phyloP scores from a whole-genome alignment of 2,329 filamentous ascomycete genomes.

The Aspergillus aculeatinus region DNA sequence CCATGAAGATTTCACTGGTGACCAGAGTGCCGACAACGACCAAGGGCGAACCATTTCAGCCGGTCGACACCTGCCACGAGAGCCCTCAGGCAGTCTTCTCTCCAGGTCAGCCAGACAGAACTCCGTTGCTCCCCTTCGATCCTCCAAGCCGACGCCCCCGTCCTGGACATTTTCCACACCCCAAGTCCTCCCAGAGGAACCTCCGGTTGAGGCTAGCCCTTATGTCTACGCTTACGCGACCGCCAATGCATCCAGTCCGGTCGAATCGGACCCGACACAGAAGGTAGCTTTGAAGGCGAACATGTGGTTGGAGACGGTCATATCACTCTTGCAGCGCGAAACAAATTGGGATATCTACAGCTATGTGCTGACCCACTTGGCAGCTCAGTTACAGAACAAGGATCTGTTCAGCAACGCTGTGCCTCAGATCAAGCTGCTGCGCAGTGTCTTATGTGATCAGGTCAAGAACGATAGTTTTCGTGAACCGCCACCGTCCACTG shows the following conservation, averaged over 20 bases:
- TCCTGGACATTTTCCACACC: slow-evolving; percentile 60
- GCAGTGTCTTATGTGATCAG: slow-evolving; percentile 77
- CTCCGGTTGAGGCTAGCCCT: slow-evolving; percentile 49
- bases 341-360: slow-evolving; percentile 91
- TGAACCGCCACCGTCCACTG: slow-evolving; percentile 75
- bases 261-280: slow-evolving; percentile 27
- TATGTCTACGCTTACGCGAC: slow-evolving; percentile 52
- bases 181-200: slow-evolving; percentile 55
- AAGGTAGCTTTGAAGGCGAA: slow-evolving; percentile 58
- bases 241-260: slow-evolving; percentile 30
- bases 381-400: slow-evolving; percentile 86
- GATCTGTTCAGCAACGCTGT: slow-evolving; percentile 75
- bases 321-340: slow-evolving; percentile 70
- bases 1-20: slow-evolving; percentile 42
- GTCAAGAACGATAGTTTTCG: slow-evolving; percentile 74
- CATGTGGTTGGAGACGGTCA: slow-evolving; percentile 74
- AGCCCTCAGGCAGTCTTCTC: slow-evolving; percentile 27
- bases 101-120: slow-evolving; percentile 36
- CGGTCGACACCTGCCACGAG: slow-evolving; percentile 34
- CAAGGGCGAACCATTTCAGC: slow-evolving; percentile 29
- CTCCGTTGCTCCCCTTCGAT: slow-evolving; percentile 32
- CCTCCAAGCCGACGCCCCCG: slow-evolving; percentile 42
- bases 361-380: slow-evolving; percentile 81
- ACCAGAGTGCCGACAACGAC: slow-evolving; percentile 38
- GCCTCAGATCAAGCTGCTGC: slow-evolving; percentile 71